phyloP scores from a whole-genome alignment of 179 eudicot species.

The Drosera spatulata region DNA sequence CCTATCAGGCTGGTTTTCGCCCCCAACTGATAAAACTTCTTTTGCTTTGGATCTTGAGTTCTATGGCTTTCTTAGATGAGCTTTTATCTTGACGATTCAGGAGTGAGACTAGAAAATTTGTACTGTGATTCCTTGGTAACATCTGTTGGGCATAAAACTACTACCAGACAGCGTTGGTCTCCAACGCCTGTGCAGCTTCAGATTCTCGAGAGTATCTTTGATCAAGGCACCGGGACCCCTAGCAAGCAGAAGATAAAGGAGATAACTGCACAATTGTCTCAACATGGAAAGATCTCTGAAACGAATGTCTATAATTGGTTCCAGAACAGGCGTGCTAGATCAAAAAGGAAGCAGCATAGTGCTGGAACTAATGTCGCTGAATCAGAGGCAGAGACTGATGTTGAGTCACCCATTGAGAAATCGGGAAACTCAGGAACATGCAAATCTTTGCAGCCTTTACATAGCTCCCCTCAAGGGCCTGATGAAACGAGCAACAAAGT shows the following conservation, averaged over 20 bases:
- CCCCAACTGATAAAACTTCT: too few species aligned
- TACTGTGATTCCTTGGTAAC: conserved; percentile 66
- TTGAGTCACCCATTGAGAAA: conserved; percentile 65
- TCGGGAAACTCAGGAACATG: conserved; percentile 41
- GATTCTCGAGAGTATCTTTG: conserved; percentile 73
- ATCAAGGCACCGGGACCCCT: conserved; percentile 79
- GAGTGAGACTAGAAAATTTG: conserved; percentile 64
- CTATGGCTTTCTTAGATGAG: too few species aligned
- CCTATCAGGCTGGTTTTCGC: too few species aligned
- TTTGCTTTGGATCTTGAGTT: too few species aligned
- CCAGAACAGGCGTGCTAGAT: conserved; percentile 17
- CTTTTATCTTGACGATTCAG: conserved; percentile 20
- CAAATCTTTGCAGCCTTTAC: conserved; percentile 27
- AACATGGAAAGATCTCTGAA: conserved; percentile 85
- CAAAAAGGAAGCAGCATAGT: conserved; percentile 71
- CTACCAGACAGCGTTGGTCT: conserved; percentile 84
- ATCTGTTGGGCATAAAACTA: conserved; percentile 46
- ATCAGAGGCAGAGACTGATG: conserved; percentile 84
- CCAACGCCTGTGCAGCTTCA: conserved; percentile 86
- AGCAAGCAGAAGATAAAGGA: conserved; percentile 91
- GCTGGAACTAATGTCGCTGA: conserved; percentile 50
- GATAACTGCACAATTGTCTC: conserved; percentile 63
- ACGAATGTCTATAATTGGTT: conserved; percentile 90
- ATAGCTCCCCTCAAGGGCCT: conserved; percentile 23
- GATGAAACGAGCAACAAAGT: conserved; percentile 47